These are phyloP conservation scores for Carnegiea gigantea DNA, from an alignment of 179 eudicot genomes.

Conservation along the genomic window DNA sequence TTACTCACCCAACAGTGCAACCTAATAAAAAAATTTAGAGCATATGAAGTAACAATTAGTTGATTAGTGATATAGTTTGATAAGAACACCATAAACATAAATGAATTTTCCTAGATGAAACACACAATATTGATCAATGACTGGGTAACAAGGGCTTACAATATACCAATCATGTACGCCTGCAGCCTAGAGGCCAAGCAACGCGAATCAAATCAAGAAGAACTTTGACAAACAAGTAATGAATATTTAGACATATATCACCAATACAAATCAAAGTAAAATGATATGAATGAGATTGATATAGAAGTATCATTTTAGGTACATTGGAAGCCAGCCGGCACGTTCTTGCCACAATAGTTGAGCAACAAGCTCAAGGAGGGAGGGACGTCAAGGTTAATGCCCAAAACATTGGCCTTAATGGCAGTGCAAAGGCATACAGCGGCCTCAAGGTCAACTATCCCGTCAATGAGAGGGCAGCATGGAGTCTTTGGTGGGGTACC, in stretches of 20 bases:
- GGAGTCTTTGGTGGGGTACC: constrained; percentile 60
- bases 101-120: too few relatives aligned
- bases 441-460: constrained; percentile 69
- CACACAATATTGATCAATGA: neutral
- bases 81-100: too few relatives aligned
- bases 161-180: neutral
- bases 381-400: constrained; percentile 50
- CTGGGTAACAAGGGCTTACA: neutral
- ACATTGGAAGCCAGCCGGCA: constrained; percentile 57
- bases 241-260: neutral
- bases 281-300: neutral
- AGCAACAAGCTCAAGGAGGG: constrained; percentile 57
- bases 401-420: constrained; percentile 60
- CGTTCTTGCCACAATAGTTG: constrained; percentile 56
- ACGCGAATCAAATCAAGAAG: neutral
- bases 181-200: neutral
- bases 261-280: neutral
- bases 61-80: too few relatives aligned
- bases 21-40: too few relatives aligned
- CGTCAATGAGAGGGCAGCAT: constrained; percentile 62
- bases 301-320: constrained; percentile 14
- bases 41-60: too few relatives aligned
- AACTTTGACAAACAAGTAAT: neutral
- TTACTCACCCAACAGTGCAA: too few relatives aligned
- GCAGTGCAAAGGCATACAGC: constrained; percentile 88